Conservation (phyloP, 257 asterid species). For the Coffea canephora region DNA sequence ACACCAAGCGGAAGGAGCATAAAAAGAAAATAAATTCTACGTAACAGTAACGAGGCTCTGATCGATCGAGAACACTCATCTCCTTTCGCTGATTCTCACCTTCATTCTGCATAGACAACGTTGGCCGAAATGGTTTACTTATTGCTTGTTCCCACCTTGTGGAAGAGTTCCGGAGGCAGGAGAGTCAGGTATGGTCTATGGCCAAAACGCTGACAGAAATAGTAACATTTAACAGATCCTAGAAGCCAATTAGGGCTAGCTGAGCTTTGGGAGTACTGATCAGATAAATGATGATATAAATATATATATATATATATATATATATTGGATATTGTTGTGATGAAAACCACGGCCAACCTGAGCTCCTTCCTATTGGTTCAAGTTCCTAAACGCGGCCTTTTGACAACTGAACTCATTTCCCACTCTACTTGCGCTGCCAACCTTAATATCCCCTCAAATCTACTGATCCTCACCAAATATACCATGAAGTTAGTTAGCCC, state of each 20-base stretch:
- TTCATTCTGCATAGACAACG: constrained; percentile 38
- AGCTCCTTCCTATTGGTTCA: constrained; percentile 31
- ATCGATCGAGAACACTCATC: too few relatives aligned
- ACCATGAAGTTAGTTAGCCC: not conserved
- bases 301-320: too few relatives aligned
- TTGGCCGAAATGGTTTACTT: not conserved
- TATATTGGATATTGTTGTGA: constrained; percentile 2
- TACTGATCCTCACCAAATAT: not conserved
- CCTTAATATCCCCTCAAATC: not conserved
- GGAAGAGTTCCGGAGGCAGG: not conserved
- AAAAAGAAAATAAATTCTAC: not conserved
- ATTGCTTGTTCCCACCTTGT: not conserved
- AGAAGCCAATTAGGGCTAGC: constrained; percentile 60
- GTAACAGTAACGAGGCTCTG: not conserved
- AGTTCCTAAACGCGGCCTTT: constrained; percentile 32
- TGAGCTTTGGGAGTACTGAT: constrained; percentile 43
- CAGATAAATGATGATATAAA: constrained; percentile 7
- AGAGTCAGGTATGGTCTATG: not conserved
- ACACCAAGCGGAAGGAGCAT: not conserved
- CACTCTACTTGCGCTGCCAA: not conserved
- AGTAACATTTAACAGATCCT: constrained; percentile 34
- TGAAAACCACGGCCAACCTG: constrained; percentile 36
- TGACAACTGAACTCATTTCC: constrained; percentile 4
- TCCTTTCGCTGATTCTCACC: constrained; percentile 30
- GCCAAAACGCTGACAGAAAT: not conserved